Base-by-base conservation (phyloP, 2,329 filamentous ascomycete species). In the Clarireedia monteithiana region DNA sequence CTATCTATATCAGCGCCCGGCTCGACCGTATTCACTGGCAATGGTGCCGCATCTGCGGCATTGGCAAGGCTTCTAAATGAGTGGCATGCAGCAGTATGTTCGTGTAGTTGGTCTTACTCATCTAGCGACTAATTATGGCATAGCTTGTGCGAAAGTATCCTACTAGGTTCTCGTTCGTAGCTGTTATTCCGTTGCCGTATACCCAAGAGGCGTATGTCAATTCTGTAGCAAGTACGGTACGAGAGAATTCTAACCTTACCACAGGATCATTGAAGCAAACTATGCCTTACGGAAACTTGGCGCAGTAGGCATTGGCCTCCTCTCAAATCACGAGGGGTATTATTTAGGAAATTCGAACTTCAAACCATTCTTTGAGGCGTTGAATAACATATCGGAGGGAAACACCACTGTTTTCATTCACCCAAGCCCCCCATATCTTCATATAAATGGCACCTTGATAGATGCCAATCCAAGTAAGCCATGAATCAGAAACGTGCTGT, bases 381-480 rank as follows among this genome's bases (percentile, higher is more conserved):
- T 50, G 48, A 27, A 50, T 26, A 5, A 27, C 6, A 20, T 50
- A 7, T 15, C 20, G 14, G 24, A 42, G 17, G 38, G 39, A 42
- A 50, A 26, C 14, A 14, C n/a, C 40, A 50, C 48, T 4, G 17
- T 50, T 23, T 50, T 50, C n/a, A 42, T 50, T 17, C 48, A 50
- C 24, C 48, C 48, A 5, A 24, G 7, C 39, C 20, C 48, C 6
- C 48, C 38, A 26, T 50, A 50, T 17, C 48, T 50, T 17, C 36
- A n/a, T n/a, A 24, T 39, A 12, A 30, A 50, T n/a, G 23, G 15
- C 14, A 10, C n/a, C 15, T 30, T 57, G 15, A 40, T 50, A 20
- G 48, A 42, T 23, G 48, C 48, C 6, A 49, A 49, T 27, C 48
- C 48, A 17, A 50, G 48, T 50, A 50, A 26, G 48, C 26, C n/a